These are phyloP conservation scores for Trypanosoma conorhini DNA, from an alignment of 208 protist species.

Conservation along the genomic window DNA sequence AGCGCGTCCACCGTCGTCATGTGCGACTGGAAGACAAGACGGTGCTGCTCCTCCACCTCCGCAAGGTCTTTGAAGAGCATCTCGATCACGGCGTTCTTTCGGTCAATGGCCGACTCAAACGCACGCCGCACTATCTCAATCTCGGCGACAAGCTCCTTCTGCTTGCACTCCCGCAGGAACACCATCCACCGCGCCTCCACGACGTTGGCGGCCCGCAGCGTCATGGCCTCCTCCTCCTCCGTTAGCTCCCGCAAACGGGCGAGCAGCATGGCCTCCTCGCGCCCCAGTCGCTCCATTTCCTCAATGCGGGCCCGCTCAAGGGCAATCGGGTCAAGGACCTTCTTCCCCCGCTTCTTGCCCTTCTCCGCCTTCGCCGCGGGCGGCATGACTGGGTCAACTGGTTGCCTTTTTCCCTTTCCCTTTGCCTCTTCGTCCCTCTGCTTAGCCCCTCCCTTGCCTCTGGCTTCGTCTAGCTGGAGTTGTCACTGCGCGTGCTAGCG, in stretches of 20 bases:
- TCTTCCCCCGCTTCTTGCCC: constrained; percentile 28
- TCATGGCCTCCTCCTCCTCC: constrained; percentile 80
- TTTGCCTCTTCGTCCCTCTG: not conserved
- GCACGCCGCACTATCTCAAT: constrained; percentile 90
- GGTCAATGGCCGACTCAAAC: constrained; percentile 92
- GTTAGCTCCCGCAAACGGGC: constrained; percentile 73
- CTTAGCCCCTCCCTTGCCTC: not conserved
- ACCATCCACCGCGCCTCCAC: constrained; percentile 90
- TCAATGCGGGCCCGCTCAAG: constrained; percentile 67
- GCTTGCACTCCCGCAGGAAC: constrained; percentile 93
- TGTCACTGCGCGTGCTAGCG: not conserved
- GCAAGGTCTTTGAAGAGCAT: constrained; percentile 89
- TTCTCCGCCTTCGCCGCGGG: constrained; percentile 19
- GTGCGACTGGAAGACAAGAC: constrained; percentile 88
- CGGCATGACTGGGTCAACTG: not conserved
- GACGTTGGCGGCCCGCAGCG: constrained; percentile 32
- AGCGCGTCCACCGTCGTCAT: constrained; percentile 91
- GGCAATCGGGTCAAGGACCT: constrained; percentile 46
- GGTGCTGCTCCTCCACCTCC: constrained; percentile 94
- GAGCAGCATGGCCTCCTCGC: constrained; percentile 72
- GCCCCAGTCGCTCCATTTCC: constrained; percentile 70
- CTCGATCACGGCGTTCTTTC: constrained; percentile 92
- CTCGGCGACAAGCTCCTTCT: constrained; percentile 88
- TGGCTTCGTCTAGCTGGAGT: not conserved
- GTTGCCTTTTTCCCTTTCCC: not conserved